Evolutionary conservation across 805 yeast genomes (phyloP), one percentile per base, ranked within the genome.

Genomic region (Saturnispora ahearnii): DNA sequence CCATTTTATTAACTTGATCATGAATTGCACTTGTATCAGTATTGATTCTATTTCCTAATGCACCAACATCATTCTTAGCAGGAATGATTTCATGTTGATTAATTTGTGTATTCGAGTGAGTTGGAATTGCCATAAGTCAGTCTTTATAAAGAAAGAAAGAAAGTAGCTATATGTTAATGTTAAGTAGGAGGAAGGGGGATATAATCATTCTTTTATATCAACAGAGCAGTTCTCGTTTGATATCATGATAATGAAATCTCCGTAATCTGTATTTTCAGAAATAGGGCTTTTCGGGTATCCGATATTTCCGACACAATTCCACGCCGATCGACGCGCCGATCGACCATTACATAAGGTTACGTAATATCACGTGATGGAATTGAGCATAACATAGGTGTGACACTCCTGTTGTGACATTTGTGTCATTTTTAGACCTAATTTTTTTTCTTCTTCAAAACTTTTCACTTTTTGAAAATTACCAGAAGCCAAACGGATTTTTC

Each of bases 11-110:
- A 49, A 87, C 80, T 55, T 75, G 76, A 62, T 82, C 79, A 69
- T 87, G 96, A 29, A 73, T 72, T 15, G 71, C 66, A 53, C 81
- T 73, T 2, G 95, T 87, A 59, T 79, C 82, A 44, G 64, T 62
- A 64, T 87, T 87, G 60, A 87, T 87, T 62, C 96, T 72, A 72
- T 87, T 87, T 44, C 82, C 95, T 47, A 87, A 70, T 6, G 95
- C 95, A 26, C 90, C 95, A 15, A 81, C 69, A 62, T 87, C 95
- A n/a, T 77, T 76, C 50, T 83, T 82, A n/a, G 79, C 73, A 2
- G 96, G 96, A 31, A 87, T 74, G 32, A 82, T 76, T 61, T 81
- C 86, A n/a, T 63, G 58, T 50, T 70, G 67, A 26, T 52, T 54
- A 15, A 55, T 54, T 21, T 50, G 53, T 3, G 52, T 53, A 2